A percentile compares a stretch with the other conserved stretches of the same genome.
phyloP scores from a whole-genome alignment of 2,329 filamentous ascomycete genomes.

The Fusarium oligoseptatum region DNA sequence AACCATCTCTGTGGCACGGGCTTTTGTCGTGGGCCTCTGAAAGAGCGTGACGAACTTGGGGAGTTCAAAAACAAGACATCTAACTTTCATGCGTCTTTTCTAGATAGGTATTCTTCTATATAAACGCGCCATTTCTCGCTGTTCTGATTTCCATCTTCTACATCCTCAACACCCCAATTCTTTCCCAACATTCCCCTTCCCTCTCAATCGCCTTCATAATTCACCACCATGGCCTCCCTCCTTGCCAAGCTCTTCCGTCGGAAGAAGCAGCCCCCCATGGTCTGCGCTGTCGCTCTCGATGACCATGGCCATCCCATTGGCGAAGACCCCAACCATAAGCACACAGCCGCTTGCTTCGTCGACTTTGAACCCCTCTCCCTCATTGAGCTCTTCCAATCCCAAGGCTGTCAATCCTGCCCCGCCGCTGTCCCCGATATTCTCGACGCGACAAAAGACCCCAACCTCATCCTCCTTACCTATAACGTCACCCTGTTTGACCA shows the following conservation, averaged over 20 bases:
- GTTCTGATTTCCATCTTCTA: neutral
- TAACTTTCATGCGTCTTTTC: neutral
- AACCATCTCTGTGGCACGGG: neutral
- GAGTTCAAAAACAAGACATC: neutral
- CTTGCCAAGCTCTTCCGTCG: slow-evolving; percentile 47
- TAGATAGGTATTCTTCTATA: neutral
- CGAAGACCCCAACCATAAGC: slow-evolving; percentile 48
- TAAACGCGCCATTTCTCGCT: neutral
- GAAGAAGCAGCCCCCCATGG: slow-evolving; percentile 50
- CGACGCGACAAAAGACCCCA: slow-evolving; percentile 45
- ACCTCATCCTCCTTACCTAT: slow-evolving; percentile 51
- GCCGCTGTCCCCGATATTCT: slow-evolving; percentile 50
- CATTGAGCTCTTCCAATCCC: slow-evolving; percentile 53
- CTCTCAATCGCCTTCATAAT: neutral
- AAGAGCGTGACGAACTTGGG: too few relatives aligned
- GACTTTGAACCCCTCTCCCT: slow-evolving; percentile 50
- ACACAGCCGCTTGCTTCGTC: slow-evolving; percentile 51
- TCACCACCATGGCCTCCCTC: slow-evolving; percentile 22
- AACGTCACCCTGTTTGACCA: slow-evolving; percentile 53
- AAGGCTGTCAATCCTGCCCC: slow-evolving; percentile 52
- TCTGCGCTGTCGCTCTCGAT: slow-evolving; percentile 49
- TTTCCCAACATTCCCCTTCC: neutral
- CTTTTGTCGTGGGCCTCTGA: neutral
- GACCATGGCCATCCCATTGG: slow-evolving; percentile 42
- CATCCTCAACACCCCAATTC: neutral